Evolutionary conservation across 2,329 filamentous ascomycete genomes (phyloP), one percentile per base, ranked within the genome.

Genomic region (Aspergillus sp.): DNA sequence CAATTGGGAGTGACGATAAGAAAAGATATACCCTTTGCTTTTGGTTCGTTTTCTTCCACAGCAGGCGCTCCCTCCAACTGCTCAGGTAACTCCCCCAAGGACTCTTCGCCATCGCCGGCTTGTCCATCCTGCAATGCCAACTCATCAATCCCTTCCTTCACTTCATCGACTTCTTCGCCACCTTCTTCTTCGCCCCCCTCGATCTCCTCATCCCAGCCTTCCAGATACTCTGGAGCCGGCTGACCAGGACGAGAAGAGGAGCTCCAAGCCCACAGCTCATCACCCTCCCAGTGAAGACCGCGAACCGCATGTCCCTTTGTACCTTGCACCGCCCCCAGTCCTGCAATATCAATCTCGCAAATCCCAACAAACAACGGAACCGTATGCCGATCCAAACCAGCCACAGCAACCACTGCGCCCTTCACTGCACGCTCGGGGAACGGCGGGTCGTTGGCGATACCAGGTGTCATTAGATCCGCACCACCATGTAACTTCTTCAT

Each of bases 381-480:
- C 4, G 73, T 81, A 25, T 81, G 79, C 17, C 67, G 72, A 51
- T 82, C 75, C 43, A 80, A 64, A 49, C 78, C 79, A 3, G 82
- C 81, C 19, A 86, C 75, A 3, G 80, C 82, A n/a, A 84, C 81
- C 22, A 85, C 67, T 3, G 80, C 72, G 2, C 78, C 81, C 58
- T 80, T 79, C 45, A 73, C 78, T 2, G 83, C 83, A 42, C 71
- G 71, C 32, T 68, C 56, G 3, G 82, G 80, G 58, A 85, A 86
- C 2, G 82, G 82, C 9, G 82, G 81, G 1, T 83, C 82, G 45
- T 79, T 76, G 23, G 82, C 77, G 12, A 86, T 66, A 7, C 83
- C 83, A 2, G 83, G 83, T 1, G 79, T 84, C 83, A 86, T 86
- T 43, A 86, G 68, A 63, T 85, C 82, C 17, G 83, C 82, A 3